phyloP scores from a whole-genome alignment of 73 alveolate genomes.

The Paramecium sexaurelia region DNA sequence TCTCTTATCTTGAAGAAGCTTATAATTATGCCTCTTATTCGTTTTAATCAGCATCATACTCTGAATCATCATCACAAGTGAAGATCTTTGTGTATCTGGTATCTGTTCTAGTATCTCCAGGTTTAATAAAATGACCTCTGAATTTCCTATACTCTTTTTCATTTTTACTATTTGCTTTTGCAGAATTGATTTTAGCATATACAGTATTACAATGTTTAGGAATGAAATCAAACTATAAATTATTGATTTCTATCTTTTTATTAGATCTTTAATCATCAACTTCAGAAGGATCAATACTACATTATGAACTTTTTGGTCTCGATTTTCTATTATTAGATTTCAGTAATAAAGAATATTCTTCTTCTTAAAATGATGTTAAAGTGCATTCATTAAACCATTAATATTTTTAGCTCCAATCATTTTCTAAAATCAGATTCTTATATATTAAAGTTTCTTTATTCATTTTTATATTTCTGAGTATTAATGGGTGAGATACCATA shows the following conservation, averaged over 20 bases:
- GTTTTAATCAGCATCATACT: not conserved
- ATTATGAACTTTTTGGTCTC: not conserved
- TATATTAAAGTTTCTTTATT: not conserved
- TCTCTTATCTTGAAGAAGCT: not conserved
- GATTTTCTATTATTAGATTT: not conserved
- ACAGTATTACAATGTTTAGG: not conserved
- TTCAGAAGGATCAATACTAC: not conserved
- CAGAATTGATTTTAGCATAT: not conserved
- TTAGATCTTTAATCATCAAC: not conserved
- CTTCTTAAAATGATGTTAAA: not conserved
- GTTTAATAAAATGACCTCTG: not conserved
- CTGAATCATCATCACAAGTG: not conserved
- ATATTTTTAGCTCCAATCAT: not conserved
- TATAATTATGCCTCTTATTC: not conserved
- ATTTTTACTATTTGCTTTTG: not conserved
- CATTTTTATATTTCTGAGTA: not conserved
- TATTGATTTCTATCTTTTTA: not conserved
- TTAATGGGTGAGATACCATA: not conserved
- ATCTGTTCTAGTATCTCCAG: slow-evolving; percentile 1
- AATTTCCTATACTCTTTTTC: not conserved
- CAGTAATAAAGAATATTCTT: not conserved
- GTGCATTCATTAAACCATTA: not conserved
- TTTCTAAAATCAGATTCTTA: not conserved
- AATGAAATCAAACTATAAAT: not conserved
- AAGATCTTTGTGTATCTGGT: not conserved